Base-by-base conservation (phyloP, 164 flowering plant species). In the Taxillus chinensis region DNA sequence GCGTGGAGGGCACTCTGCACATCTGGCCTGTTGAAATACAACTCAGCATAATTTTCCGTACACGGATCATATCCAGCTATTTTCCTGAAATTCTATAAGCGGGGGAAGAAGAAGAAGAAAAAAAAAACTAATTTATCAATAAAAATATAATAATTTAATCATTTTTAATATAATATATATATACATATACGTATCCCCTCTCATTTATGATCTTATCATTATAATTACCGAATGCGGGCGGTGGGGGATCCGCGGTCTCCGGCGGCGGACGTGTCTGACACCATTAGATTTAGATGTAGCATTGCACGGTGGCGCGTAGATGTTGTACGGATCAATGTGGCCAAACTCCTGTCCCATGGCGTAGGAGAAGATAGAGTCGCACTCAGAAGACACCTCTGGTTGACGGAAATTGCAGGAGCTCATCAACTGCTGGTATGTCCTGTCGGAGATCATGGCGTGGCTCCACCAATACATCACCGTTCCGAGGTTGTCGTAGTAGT, bases 391-490 rank as follows among this genome's bases (percentile, higher is more conserved):
- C 38, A 79, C 78, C 70, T 87, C 82, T 54, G 78, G 80, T 3
- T 71, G 63, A 3, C 70, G 66, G 51, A 87, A 90, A 67, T 87
- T 80, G 48, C 95, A 90, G 2, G 80, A 76, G 74, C 69, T 73
- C 11, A 87, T 71, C 55, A 90, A 83, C 50, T 79, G 83, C 53
- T 51, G 73, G 59, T 84, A 86, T 0, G 95, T 87, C 62, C 59
- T 78, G 56, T 87, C 97, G 0, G 97, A 90, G 48, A 90, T 90
- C 92, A 87, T 86, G 10, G 92, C 91, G 64, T 90, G 95, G 79
- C 87, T 90, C 95, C 96, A 90, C 95, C 95, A 87, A 62, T 86
- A 90, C 7, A 81, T 79, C 76, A 87, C 90, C 1, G 92, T 87
- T 51, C 95, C 97, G 0, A 90, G 70, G 70, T 87, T 90, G 79